A percentile compares a stretch with the other conserved stretches of the same genome.
phyloP scores from a whole-genome alignment of 78 protist genomes.

The Emiliania huxleyi region DNA sequence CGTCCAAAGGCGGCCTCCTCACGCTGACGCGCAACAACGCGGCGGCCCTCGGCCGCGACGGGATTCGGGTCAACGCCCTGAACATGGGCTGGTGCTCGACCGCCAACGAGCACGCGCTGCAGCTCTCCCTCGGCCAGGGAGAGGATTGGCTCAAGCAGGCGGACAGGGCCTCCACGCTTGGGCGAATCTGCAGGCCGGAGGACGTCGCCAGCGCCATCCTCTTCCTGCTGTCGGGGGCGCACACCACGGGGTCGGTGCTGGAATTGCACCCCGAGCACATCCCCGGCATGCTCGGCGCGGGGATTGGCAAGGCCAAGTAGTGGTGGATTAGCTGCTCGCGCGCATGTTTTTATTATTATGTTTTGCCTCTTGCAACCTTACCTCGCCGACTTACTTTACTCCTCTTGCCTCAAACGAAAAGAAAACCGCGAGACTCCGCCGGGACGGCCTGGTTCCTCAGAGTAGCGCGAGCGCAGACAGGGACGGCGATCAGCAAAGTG shows the following conservation, averaged over 20 bases:
- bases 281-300: background rate
- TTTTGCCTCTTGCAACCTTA: too few species aligned
- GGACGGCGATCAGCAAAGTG: too few species aligned
- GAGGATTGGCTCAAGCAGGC: background rate
- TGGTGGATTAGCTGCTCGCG: too few species aligned
- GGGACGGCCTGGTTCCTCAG: too few species aligned
- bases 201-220: background rate
- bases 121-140: background rate
- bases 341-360: too few species aligned
- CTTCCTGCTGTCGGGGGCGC: background rate
- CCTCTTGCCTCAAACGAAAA: too few species aligned
- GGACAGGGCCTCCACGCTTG: background rate
- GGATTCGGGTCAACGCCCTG: background rate
- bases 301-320: background rate
- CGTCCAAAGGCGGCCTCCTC: background rate
- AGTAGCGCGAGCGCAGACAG: too few species aligned
- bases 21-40: background rate
- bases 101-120: background rate
- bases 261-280: slow-evolving; percentile 12
- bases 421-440: too few species aligned
- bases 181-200: background rate
- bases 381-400: too few species aligned
- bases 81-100: slow-evolving; percentile 12
- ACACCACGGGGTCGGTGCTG: background rate
- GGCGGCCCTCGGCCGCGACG: background rate